Base-by-base conservation (phyloP, 2,329 filamentous ascomycete genomes). In the Aplosporella prunicola region DNA sequence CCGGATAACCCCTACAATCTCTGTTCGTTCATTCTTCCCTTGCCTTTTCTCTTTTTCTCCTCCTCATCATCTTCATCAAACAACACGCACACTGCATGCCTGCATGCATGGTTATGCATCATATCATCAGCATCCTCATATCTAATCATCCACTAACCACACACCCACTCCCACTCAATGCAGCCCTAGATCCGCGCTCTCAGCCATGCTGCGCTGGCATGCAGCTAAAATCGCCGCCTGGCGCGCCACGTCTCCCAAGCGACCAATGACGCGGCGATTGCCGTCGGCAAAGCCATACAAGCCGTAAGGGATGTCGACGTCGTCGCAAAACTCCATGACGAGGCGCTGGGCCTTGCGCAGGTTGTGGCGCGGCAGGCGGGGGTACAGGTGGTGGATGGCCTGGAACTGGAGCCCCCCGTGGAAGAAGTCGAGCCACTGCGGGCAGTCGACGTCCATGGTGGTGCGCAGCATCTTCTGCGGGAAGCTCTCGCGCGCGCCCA, bases 391-490 rank as follows among this genome's bases (percentile, higher is more conserved):
- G 55, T 84, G 79, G 2, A 82, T 71, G 5, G 73, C 78, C 57
- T 83, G 80, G 59, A 83, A 84, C 58, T 83, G 80, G 18, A 84
- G 63, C 1, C 80, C 80, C 32, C 80, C 80, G 53, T 84, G 79
- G 51, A 82, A 67, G 47, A 77, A 83, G 53, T 84, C 80, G 17
- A 84, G 61, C 80, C 79, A 84, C 16, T 67, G 62, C 0, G 80
- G 80, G 56, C 79, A 83, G 48, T 81, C 77, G 32, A 84, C 74
- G 49, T 84, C 80, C 78, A 83, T 81, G 17, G 78, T 82, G 3
- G 79, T 83, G 29, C 79, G 69, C 24, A 83, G 62, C 67, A 80
- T 78, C 49, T 76, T 75, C 60, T 82, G 77, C 0, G 78, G 66
- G 51, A 82, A 83, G 1, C 75, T 79, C 52, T 83, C 79, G 38